Base-by-base conservation (phyloP, 495 filamentous ascomycete genomes). In the Xanthoparmelia taractica region DNA sequence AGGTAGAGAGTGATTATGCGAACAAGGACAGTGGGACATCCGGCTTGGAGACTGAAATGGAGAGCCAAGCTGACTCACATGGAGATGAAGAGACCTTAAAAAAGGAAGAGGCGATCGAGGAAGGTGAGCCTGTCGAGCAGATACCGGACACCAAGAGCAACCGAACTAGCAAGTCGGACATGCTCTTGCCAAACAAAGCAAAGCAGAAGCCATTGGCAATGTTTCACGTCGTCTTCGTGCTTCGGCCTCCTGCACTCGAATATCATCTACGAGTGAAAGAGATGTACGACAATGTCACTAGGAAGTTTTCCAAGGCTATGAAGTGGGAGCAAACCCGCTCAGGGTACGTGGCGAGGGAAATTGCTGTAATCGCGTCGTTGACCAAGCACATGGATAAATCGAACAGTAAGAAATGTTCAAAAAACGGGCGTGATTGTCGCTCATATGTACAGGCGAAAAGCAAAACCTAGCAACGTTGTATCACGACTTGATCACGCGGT, bases 211-310 rank as follows among this genome's bases (percentile, higher is more conserved):
- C 78, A 50, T 92, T 98, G 89, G 91, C 85, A 29, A 96, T 97
- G 92, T 98, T 98, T 73, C 92, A 97, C 75, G 84, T 97, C 40
- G 90, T 96, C 18, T 97, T 97, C 74, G 88, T 96, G 40, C 75
- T 96, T 57, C 86, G 89, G 69, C 87, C 90, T 4, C 88, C 89
- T 43, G 80, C 86, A 57, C 75, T 89, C 48, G 90, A 95, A 72
- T 87, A 87, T 67, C 86, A 87, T 55, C 77, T 85, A 57, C 79
- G 91, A 27, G 80, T 91, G 55, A 81, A 85, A 60, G 85, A 93
- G 58, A 86, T 97, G 71, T 96, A 92, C 70, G 81, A 90, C 59
- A 85, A 96, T 71, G 86, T 96, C 29, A 87, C 90, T 67, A 93
- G 89, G 74, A 93, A 92, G 71, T 86, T 96, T 65, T 88, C 89